Evolutionary conservation across 78 protist species (phyloP), one percentile per base, ranked within the genome.

Genomic region (Chrysochromulina tobinii): DNA sequence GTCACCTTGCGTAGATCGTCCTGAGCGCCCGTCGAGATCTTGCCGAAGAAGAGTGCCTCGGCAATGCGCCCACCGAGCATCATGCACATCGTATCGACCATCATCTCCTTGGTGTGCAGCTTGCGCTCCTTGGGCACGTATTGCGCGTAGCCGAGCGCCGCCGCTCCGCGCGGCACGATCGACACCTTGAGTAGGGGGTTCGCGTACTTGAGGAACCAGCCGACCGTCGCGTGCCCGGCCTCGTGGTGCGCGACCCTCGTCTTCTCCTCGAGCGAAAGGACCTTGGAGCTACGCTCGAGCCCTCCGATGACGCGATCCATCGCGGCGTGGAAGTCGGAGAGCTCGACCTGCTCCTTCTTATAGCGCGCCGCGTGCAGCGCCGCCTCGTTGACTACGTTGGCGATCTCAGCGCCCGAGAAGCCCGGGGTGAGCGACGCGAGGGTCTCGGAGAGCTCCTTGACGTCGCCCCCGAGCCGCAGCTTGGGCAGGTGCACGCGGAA

Each of bases 191-290:
- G 87, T 18, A 98, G 92, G 54, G 99, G 99, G 38, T 95, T 97
- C 7, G 98, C 96, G 79, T 98, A 96, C 88, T 98, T 97, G 38
- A 98, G 95, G 94, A 95, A 99, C 99, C 99, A 98, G 48, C 99
- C 99, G 51, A 67, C 94, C 14, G 97, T 91, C 61, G 99, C 99
- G 87, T 99, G 99, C 38, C 99, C 99, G 4, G 99, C 99, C 93
- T 99, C 99, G 94, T 99, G 99, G 92, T 97, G 97, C 12, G 99
- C 99, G 2, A 99, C 97, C 21, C 85, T 83, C 25, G 57, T 84
- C 83, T 96, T 89, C 91, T 98, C 99, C 53, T 84, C 92, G 5
- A 87, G 89, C 0, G 97, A 92, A 21, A 87, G 38, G 25, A 96
- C 95, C 59, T 73, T 75, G 6, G 89, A 9, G 75, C 95, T 93